These are phyloP conservation scores for Cryptococcus wingfieldii DNA, from an alignment of 1,284 basidiomycete species.

Conservation along the genomic window DNA sequence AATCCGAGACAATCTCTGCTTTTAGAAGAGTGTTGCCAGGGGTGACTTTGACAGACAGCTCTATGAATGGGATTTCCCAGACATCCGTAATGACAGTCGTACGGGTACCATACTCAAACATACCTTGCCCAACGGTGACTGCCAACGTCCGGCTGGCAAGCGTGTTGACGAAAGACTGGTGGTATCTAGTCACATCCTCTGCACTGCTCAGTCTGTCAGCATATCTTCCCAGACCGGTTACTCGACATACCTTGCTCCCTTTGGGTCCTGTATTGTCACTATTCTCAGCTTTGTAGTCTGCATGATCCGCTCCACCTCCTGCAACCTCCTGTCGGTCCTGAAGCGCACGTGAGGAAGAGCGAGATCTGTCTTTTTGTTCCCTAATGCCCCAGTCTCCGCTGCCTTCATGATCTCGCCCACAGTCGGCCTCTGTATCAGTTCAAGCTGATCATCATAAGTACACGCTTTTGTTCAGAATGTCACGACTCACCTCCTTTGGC, in stretches of 20 bases:
- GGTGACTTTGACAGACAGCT: conserved; percentile 69
- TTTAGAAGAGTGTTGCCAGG: conserved; percentile 51
- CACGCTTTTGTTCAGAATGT: neutral
- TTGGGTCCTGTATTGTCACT: conserved; percentile 64
- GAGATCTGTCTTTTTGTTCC: conserved; percentile 6
- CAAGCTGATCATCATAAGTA: conserved; percentile 4
- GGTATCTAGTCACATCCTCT: conserved; percentile 53
- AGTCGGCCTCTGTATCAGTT: conserved; percentile 12
- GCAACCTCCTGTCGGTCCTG: conserved; percentile 74
- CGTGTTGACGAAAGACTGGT: conserved; percentile 70
- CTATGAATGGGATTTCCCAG: conserved; percentile 73
- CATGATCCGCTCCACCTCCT: conserved; percentile 81
- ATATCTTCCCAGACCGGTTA: neutral
- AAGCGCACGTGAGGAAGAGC: conserved; percentile 65
- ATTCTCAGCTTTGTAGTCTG: conserved; percentile 67
- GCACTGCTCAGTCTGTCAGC: conserved; percentile 17
- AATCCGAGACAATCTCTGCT: conserved; percentile 60
- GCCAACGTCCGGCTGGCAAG: conserved; percentile 80
- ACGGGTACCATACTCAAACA: conserved; percentile 71
- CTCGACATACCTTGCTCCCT: conserved; percentile 60
- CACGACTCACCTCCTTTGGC: conserved; percentile 15
- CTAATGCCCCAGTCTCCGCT: neutral
- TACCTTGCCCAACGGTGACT: conserved; percentile 76
- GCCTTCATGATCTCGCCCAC: conserved; percentile 18
- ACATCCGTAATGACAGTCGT: conserved; percentile 67